phyloP scores from a whole-genome alignment of 345 rosid species.

The Citrus cavaleriei region DNA sequence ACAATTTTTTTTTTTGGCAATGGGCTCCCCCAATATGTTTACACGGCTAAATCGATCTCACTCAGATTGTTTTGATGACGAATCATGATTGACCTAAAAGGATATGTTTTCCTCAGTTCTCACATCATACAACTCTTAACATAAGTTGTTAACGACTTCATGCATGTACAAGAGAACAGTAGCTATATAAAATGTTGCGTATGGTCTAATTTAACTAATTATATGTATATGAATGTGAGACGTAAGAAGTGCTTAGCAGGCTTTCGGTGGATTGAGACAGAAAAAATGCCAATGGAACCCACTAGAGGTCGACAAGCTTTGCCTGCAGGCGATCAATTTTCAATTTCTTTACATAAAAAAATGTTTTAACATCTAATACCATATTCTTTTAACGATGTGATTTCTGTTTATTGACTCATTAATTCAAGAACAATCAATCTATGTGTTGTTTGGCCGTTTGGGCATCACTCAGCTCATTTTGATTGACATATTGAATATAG shows the following conservation, averaged over 20 bases:
- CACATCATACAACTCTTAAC: neutral
- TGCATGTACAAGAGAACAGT: neutral
- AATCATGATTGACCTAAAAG: neutral
- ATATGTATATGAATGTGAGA: neutral
- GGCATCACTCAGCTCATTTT: neutral
- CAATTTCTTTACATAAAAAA: too few relatives aligned
- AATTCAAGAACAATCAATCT: neutral
- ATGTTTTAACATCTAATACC: too few relatives aligned
- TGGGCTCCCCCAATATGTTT: neutral
- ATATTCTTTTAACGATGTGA: neutral
- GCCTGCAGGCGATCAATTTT: neutral
- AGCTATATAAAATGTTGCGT: neutral
- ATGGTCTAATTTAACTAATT: neutral
- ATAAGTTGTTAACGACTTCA: neutral
- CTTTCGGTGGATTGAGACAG: slow-evolving; percentile 20
- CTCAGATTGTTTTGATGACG: neutral
- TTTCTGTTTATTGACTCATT: neutral
- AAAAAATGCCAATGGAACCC: slow-evolving; percentile 12
- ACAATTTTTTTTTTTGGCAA: too few relatives aligned
- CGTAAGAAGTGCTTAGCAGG: neutral
- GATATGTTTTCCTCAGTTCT: neutral
- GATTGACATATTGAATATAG: neutral
- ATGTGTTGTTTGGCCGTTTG: neutral
- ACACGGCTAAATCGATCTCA: neutral
- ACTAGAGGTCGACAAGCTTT: neutral